Conservation (phyloP, 1,139 yeast species). For the Pichia sp. region DNA sequence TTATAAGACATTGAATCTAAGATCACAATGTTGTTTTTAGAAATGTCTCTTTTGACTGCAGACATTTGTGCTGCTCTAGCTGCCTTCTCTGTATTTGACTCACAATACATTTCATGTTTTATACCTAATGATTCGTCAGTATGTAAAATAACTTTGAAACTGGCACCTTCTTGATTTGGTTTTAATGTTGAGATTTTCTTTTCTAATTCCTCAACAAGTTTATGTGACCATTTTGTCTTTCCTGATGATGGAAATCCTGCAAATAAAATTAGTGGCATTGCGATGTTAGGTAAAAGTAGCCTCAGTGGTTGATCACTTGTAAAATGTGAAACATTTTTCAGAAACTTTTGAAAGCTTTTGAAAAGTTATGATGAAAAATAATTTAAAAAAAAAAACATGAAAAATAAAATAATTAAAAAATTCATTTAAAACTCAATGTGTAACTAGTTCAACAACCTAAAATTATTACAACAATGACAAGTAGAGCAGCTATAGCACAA, state of each 20-base stretch:
- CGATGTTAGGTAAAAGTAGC: no score
- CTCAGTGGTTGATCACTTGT: no score
- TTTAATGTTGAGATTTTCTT: conserved; percentile 39
- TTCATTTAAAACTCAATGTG: neutral
- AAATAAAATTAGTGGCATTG: conserved; percentile 82
- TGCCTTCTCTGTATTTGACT: conserved; percentile 67
- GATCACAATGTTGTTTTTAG: conserved; percentile 65
- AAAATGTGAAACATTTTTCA: no score
- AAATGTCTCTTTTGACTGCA: conserved; percentile 77
- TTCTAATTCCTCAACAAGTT: conserved; percentile 44
- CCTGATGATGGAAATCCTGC: conserved; percentile 88
- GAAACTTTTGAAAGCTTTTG: neutral
- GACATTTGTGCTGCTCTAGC: conserved; percentile 82
- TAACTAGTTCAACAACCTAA: no score
- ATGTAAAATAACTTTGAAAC: conserved; percentile 58
- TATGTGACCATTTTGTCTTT: conserved; percentile 65
- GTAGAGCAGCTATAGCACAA: neutral
- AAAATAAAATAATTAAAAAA: neutral
- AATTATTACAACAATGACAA: neutral
- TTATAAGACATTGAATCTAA: conserved; percentile 85
- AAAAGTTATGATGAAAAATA: neutral
- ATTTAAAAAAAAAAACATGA: neutral
- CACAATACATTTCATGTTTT: conserved; percentile 56
- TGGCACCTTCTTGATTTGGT: conserved; percentile 41
- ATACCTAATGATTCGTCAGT: conserved; percentile 77